Evolutionary conservation across 2,329 filamentous ascomycete species (phyloP), one percentile per base, ranked within the genome.

Genomic region (Endocalyx cinctus): DNA sequence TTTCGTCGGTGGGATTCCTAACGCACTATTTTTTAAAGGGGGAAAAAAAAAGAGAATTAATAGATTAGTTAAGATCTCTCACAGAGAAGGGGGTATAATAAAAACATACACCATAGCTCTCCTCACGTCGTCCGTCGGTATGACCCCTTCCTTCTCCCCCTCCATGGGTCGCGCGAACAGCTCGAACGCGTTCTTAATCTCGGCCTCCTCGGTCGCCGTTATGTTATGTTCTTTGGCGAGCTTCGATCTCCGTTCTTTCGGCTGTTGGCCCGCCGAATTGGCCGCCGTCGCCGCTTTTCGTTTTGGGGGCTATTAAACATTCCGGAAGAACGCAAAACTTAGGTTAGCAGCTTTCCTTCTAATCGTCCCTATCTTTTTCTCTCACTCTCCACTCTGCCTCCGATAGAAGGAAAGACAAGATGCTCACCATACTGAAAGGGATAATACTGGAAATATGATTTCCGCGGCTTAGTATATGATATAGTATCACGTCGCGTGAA

Each of bases 211-310:
- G 44, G 83, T 78, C 25, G 81, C 83, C 11, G 79, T 82, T 54
- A 97, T 79, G 59, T 88, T 82, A 72, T 96, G 81, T 55, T 95
- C 87, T 64, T 89, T 90, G 18, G 90, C 90, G 50, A 96, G 85
- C 60, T 88, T 94, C 38, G 89, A 94, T 52, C 79, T 79, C 42
- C 84, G 83, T 35, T 69, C 64, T 38, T 55, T 60, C 19, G 65
- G 51, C n/a, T n/a, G n/a, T n/a, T n/a, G n/a, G n/a, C n/a, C n/a
- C n/a, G n/a, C n/a, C n/a, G n/a, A n/a, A n/a, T n/a, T n/a, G 10
- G 55, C 36, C 6, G 55, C 34, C 38, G 54, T 35, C 13, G 57
- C 37, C 33, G 57, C 53, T 51, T 70, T 73, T 49, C 72, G 71
- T 57, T 72, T 73, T n/a, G 72, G 66, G 45, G 72, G 71, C 70